Evolutionary conservation across 2,329 filamentous ascomycete genomes (phyloP), one percentile per base, ranked within the genome.

Genomic region (Colletotrichum sp.): DNA sequence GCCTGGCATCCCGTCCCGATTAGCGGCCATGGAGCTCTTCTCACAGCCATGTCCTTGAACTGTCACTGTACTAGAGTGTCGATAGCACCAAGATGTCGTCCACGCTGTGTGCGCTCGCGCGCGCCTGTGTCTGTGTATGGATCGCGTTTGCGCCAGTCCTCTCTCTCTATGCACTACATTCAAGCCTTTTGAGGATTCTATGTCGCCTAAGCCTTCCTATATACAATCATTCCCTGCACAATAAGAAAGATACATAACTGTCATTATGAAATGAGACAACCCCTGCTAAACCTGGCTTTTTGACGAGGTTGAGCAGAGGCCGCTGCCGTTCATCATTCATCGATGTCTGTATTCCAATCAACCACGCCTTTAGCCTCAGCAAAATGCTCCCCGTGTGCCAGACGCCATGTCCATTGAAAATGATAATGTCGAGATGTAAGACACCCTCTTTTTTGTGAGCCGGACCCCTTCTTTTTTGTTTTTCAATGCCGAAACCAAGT

Each of bases 391-490:
- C 69, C 62, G 52, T 52, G 32, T 75, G 69, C 69, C 73, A 63
- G 63, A 72, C 69, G 69, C 73, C 69, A 57, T 24, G 34, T 72
- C 72, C 60, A 36, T 64, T 64, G 67, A 57, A 55, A 49, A 72
- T 63, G 30, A 68, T 60, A 59, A 39, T 76, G 65, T 68, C 59
- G 44, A 76, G 64, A 76, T 76, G 73, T 70, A 65, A 73, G 44
- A 69, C 39, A 76, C 73, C 59, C 70, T 64, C 55, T 49, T 49
- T 64, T 76, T 73, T 26, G 30, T 71, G 59, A 69, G 73, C 70
- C 73, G 57, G 57, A 60, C 55, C 44, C 69, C 66, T 39, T 72
- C 70, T 73, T 68, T 76, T 75, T 72, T 64, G 55, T 72, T 73
- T 73, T 76, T 49, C 44, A 60, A 39, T 36, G 26, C 69, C 73